Evolutionary conservation across 2,329 filamentous ascomycete genomes (phyloP).

Genomic region (Fusarium sororula): DNA sequence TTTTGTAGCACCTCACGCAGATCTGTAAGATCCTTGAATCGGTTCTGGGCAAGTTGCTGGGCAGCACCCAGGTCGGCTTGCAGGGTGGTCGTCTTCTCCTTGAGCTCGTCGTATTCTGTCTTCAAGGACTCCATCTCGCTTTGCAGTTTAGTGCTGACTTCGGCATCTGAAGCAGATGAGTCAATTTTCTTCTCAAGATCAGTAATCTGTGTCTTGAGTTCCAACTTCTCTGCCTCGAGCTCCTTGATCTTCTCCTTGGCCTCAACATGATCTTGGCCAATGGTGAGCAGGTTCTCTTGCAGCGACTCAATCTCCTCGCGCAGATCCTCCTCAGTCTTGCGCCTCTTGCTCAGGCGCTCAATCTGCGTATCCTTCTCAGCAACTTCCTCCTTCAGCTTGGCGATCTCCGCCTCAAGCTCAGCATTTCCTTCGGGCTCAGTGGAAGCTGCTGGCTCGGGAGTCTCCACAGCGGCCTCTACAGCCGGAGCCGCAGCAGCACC

Average conservation of each 20-base stretch:
- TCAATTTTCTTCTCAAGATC: constrained; percentile 77
- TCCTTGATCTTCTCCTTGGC: constrained; percentile 80
- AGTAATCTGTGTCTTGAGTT: constrained; percentile 68
- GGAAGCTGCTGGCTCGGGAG: constrained; percentile 48
- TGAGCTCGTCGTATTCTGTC: constrained; percentile 72
- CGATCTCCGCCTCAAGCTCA: constrained; percentile 59
- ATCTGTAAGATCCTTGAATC: constrained; percentile 89
- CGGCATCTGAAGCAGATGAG: constrained; percentile 45
- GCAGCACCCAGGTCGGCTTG: constrained; percentile 87
- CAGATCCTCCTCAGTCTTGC: constrained; percentile 80
- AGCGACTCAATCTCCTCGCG: constrained; percentile 87
- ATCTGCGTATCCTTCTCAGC: constrained; percentile 77
- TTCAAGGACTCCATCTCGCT: constrained; percentile 66
- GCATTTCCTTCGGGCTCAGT: constrained; percentile 44
- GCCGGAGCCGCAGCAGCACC: constrained; percentile 49
- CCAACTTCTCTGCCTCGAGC: constrained; percentile 73
- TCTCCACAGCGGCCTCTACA: constrained; percentile 49
- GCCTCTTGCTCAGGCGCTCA: constrained; percentile 72
- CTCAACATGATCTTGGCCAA: constrained; percentile 86
- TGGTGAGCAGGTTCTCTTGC: constrained; percentile 78
- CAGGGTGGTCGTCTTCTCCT: constrained; percentile 72
- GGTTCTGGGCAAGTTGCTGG: constrained; percentile 83
- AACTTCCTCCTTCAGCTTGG: constrained; percentile 62
- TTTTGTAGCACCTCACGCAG: constrained; percentile 83
- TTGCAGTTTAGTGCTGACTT: constrained; percentile 64